Evolutionary conservation across 306 rosid species (phyloP).

Genomic region (Lagenaria siceraria): DNA sequence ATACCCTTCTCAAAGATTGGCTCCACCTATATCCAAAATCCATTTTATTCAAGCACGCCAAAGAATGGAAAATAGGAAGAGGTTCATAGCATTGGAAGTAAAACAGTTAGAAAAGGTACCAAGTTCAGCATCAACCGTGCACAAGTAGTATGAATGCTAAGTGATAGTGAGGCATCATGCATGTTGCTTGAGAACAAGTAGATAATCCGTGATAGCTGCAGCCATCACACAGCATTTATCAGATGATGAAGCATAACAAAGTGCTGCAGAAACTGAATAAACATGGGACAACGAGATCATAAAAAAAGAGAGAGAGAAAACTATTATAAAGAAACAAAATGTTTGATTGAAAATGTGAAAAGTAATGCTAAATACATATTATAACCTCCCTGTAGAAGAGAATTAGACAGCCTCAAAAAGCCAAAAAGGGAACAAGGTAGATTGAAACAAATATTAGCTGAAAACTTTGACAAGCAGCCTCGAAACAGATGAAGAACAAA

Average conservation of each 20-base stretch:
- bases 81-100: background rate
- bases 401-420: background rate
- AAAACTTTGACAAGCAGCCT: background rate
- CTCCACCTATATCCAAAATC: slow-evolving; percentile 68
- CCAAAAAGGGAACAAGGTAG: background rate
- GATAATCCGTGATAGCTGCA: slow-evolving; percentile 93
- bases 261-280: background rate
- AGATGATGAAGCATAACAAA: slow-evolving; percentile 7
- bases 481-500: background rate
- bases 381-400: background rate
- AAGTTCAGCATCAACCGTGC: slow-evolving; percentile 98
- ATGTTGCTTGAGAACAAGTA: slow-evolving; percentile 96
- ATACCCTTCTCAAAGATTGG: slow-evolving; percentile 97
- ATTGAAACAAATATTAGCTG: background rate
- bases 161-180: slow-evolving; percentile 93
- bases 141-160: slow-evolving; percentile 97
- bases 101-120: slow-evolving; percentile 38
- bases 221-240: slow-evolving; percentile 12
- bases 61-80: slow-evolving; percentile 9
- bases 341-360: background rate
- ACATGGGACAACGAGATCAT: background rate
- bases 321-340: background rate
- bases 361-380: background rate
- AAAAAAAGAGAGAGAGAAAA: background rate
- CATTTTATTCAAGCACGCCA: background rate